These are phyloP conservation scores for Volutella citrinella DNA, from an alignment of 2,329 filamentous ascomycete genomes.

Conservation along the genomic window DNA sequence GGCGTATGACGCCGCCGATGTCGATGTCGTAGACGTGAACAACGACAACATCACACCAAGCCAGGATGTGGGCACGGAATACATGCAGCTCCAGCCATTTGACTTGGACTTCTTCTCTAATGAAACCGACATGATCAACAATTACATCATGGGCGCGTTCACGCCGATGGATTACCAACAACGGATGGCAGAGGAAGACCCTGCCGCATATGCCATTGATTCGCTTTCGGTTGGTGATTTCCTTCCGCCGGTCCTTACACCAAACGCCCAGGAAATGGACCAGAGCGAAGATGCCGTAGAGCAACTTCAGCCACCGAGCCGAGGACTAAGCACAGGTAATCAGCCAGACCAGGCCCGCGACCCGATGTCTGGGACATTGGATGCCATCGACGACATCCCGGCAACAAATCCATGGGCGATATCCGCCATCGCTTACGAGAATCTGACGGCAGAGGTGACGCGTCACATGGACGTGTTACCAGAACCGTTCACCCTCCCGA, in stretches of 20 bases:
- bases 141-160: slow-evolving; percentile 7
- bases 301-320: too few relatives aligned
- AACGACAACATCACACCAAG: not conserved
- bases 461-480: slow-evolving; percentile 35
- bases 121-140: slow-evolving; percentile 12
- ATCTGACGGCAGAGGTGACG: slow-evolving; percentile 8
- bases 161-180: slow-evolving; percentile 2
- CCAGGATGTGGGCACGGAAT: slow-evolving; percentile 1
- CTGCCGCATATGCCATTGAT: not conserved
- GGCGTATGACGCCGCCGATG: too few relatives aligned
- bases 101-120: slow-evolving; percentile 8
- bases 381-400: slow-evolving; percentile 7
- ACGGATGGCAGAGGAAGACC: not conserved
- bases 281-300: too few relatives aligned
- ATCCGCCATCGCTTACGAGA: slow-evolving; percentile 9
- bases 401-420: slow-evolving; percentile 16
- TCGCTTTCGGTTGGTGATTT: too few relatives aligned
- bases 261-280: too few relatives aligned
- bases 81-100: slow-evolving; percentile 3
- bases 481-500: slow-evolving; percentile 44
- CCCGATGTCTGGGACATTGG: not conserved
- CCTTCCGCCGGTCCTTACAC: too few relatives aligned
- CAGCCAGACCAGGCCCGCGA: not conserved
- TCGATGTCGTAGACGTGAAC: not conserved
- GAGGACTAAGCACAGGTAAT: too few relatives aligned